Conservation (phyloP, 176 grass and related monocot species). For the Cenchrus fungigraminus region DNA sequence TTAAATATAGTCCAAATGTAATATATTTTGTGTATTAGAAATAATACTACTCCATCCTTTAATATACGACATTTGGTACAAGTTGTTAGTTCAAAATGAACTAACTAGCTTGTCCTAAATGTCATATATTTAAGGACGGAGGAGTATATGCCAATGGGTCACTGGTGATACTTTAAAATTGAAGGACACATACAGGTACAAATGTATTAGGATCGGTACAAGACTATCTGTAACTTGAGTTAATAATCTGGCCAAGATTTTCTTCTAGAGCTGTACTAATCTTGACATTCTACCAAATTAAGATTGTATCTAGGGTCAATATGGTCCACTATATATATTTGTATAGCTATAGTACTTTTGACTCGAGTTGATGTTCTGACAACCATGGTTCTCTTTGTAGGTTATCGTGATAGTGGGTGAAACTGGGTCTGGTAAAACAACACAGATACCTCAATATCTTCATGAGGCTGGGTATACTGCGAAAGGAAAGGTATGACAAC, state of each 20-base stretch:
- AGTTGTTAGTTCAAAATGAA: too few species aligned
- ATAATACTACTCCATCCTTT: too few species aligned
- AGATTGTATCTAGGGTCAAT: conserved; percentile 4
- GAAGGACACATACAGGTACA: not conserved
- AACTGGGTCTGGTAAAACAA: conserved; percentile 96
- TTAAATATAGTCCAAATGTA: not conserved
- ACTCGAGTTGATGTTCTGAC: not conserved
- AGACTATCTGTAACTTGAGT: not conserved
- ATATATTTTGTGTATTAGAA: too few species aligned
- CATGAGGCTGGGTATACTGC: conserved; percentile 93
- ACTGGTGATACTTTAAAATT: not conserved
- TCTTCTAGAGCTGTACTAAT: not conserved
- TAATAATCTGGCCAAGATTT: not conserved
- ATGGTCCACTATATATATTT: not conserved
- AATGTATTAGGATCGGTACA: not conserved
- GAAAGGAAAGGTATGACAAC: conserved; percentile 61
- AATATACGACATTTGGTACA: too few species aligned
- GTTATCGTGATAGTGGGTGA: conserved; percentile 97
- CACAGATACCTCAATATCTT: conserved; percentile 97
- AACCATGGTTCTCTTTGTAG: conserved; percentile 37
- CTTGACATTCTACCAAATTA: not conserved
- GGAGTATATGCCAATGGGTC: not conserved
- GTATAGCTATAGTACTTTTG: not conserved
- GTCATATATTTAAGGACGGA: too few species aligned
- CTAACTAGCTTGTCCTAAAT: too few species aligned